Conservation (phyloP, 805 yeast species). For the Monosporozyma solicola region DNA sequence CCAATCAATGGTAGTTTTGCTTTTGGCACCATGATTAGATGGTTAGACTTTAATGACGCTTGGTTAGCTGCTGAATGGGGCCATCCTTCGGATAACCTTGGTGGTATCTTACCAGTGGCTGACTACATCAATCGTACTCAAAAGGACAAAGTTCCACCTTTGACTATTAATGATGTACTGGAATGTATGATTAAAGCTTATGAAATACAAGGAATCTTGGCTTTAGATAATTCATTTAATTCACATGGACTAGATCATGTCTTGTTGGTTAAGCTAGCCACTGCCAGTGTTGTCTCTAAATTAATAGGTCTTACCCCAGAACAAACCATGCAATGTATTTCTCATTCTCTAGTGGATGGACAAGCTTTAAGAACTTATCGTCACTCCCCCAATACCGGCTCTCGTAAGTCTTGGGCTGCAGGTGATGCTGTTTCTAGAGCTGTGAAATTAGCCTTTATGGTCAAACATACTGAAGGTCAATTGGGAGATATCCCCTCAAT, state of each 20-base stretch:
- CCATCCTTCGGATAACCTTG: slow-evolving; percentile 54
- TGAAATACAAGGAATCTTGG: slow-evolving; percentile 52
- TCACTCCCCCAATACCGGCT: slow-evolving; percentile 56
- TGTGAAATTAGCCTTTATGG: slow-evolving; percentile 45
- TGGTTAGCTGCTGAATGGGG: slow-evolving; percentile 70
- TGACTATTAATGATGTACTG: slow-evolving; percentile 42
- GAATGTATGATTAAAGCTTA: slow-evolving; percentile 56
- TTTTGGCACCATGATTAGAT: slow-evolving; percentile 47
- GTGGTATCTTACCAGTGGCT: slow-evolving; percentile 50
- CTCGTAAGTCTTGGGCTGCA: slow-evolving; percentile 61
- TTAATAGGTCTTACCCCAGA: slow-evolving; percentile 42
- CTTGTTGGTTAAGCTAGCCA: slow-evolving; percentile 48
- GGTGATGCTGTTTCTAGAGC: slow-evolving; percentile 56
- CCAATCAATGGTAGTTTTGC: slow-evolving; percentile 53
- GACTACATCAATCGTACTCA: slow-evolving; percentile 43
- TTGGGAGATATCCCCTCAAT: slow-evolving; percentile 49
- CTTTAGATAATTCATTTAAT: slow-evolving; percentile 53
- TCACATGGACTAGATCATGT: slow-evolving; percentile 54
- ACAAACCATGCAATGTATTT: slow-evolving; percentile 46
- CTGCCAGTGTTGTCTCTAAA: slow-evolving; percentile 50
- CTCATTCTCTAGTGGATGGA: slow-evolving; percentile 57
- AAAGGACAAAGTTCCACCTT: slow-evolving; percentile 33
- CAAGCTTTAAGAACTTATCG: slow-evolving; percentile 51
- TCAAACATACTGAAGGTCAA: slow-evolving; percentile 37
- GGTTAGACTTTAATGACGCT: slow-evolving; percentile 57